phyloP scores from a whole-genome alignment of 495 filamentous ascomycete species.

The Astrocystis sublimbata region DNA sequence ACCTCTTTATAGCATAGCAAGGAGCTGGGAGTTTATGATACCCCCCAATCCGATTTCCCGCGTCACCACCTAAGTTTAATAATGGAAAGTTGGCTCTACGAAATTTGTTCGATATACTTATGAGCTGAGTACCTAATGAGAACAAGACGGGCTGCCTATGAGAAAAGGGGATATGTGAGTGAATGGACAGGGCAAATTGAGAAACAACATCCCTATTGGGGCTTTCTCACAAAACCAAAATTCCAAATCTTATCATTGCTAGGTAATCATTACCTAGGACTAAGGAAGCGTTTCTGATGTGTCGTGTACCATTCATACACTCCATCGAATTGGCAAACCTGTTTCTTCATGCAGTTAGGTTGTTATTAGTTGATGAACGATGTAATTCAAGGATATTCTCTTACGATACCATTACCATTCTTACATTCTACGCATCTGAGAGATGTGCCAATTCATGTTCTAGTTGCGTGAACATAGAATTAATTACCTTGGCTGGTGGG shows the following conservation, averaged over 20 bases:
- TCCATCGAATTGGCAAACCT: too few species aligned
- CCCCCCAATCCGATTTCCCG: slow-evolving; percentile 10
- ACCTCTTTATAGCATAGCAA: slow-evolving; percentile 24
- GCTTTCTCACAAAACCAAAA: too few species aligned
- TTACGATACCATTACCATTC: slow-evolving; percentile 29
- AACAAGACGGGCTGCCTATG: background rate
- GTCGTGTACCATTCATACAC: too few species aligned
- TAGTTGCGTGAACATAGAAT: background rate
- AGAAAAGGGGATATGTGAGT: background rate
- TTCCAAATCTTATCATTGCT: too few species aligned
- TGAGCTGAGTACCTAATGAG: slow-evolving; percentile 5
- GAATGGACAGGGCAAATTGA: slow-evolving; percentile 2
- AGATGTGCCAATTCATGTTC: background rate
- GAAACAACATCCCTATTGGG: too few species aligned
- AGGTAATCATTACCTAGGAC: slow-evolving; percentile 16
- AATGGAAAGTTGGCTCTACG: slow-evolving; percentile 13
- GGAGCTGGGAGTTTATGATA: slow-evolving; percentile 32
- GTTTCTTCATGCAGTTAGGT: slow-evolving; percentile 36
- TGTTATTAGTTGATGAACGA: slow-evolving; percentile 38
- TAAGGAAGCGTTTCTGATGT: slow-evolving; percentile 7
- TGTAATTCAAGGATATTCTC: slow-evolving; percentile 37
- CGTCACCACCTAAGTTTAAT: slow-evolving; percentile 17
- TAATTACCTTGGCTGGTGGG: background rate
- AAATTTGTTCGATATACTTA: slow-evolving; percentile 17
- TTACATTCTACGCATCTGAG: background rate